Evolutionary conservation across 352 stramenopile genomes (phyloP).

Genomic region (Halophytophthora polymorphica): DNA sequence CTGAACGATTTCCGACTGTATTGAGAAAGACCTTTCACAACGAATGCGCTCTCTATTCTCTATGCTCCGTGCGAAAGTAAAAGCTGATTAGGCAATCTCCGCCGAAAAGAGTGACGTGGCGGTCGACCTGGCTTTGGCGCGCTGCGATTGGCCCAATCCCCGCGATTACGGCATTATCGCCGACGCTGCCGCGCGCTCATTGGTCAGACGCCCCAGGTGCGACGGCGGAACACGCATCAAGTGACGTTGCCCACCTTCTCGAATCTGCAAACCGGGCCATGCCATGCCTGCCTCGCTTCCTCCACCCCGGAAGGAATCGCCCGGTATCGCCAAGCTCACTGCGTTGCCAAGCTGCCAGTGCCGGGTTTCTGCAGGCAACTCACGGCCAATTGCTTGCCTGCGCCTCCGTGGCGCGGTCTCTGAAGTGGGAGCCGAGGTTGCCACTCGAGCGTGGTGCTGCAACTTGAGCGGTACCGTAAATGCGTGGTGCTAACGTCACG

Average conservation of each 20-base stretch:
- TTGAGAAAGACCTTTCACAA: background rate
- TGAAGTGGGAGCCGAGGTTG: too few species aligned
- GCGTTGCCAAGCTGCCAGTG: too few species aligned
- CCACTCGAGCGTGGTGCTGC: too few species aligned
- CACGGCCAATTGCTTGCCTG: too few species aligned
- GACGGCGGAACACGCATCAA: conserved; percentile 13
- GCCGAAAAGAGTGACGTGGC: background rate
- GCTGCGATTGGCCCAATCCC: conserved; percentile 8
- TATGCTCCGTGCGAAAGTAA: background rate
- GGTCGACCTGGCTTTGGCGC: conserved; percentile 5
- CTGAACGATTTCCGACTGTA: background rate
- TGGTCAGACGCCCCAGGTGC: conserved; percentile 7
- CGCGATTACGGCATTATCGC: conserved; percentile 8
- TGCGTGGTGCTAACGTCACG: too few species aligned
- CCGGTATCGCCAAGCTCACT: too few species aligned
- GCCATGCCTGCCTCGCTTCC: too few species aligned
- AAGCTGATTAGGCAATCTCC: background rate
- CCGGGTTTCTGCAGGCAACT: too few species aligned
- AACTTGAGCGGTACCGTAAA: too few species aligned
- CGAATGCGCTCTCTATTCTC: background rate
- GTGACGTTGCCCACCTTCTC: background rate
- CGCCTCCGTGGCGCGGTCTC: too few species aligned
- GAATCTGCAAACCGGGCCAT: too few species aligned
- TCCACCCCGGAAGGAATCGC: background rate
- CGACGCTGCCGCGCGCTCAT: conserved; percentile 1